Base-by-base conservation (phyloP, 169 alveolate genomes). In the Plasmodium malariae region DNA sequence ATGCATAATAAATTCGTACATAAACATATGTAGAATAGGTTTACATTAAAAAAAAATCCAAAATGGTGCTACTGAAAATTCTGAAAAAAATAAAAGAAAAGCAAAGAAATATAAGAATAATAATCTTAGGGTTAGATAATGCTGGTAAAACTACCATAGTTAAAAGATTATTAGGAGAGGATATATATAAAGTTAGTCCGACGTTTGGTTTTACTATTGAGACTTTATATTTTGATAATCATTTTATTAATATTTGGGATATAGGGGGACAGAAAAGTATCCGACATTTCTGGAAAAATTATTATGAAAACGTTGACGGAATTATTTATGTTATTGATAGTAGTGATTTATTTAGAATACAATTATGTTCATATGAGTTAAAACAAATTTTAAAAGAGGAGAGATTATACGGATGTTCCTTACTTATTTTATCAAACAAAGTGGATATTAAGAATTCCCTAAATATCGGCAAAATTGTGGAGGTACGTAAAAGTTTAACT, bases 241-340 rank as follows among this genome's bases (percentile, higher is more conserved):
- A 88, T 68, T 59, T 83, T 59, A 91, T 98, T 24, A 98, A 98
- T 94, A 92, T 97, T 65, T 99, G 99, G 99, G 99, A 99, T 92
- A 98, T 99, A 17, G 99, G 99, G n/a, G 99, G 99, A 19, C 99
- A 99, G 94, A 96, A 97, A 63, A 95, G 99, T 19, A 98, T 99
- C 63, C 93, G 99, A 71, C 96, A 99, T 37, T 98, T 97, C 78
- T 99, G 99, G 99, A 94, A 99, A 90, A 98, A 99, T 93, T 98
- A 98, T 96, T 99, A 98, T 93, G 99, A 99, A 93, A 94, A 97
- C 74, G 98, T 99, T 19, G 99, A 99, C 94, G 99, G 99, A 26
- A 94, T 99, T 30, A 97, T 99, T 40, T 98, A 98, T 98, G 99
- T 98, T 14, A 98, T 98, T 32, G 99, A 98, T 88, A 96, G 99